phyloP scores from a whole-genome alignment of 208 protist species.

The Trypanosoma congolense region DNA sequence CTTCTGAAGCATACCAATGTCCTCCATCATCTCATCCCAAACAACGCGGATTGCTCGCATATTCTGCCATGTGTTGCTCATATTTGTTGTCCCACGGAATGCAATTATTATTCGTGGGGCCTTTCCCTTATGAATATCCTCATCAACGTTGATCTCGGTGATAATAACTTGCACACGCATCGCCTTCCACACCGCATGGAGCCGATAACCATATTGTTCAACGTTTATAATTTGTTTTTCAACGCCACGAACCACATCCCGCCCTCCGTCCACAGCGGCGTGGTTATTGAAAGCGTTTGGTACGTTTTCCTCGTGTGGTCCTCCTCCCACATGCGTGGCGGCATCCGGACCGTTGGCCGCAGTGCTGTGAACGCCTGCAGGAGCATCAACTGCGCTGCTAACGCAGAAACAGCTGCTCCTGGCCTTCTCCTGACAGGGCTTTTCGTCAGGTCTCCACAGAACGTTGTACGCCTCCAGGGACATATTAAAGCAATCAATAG shows the following conservation, averaged over 20 bases:
- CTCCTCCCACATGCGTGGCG: no score
- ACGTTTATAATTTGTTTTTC: constrained; percentile 45
- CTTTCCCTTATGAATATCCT: constrained; percentile 45
- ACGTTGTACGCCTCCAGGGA: constrained; percentile 63
- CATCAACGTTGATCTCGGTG: constrained; percentile 38
- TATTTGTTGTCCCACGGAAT: constrained; percentile 83
- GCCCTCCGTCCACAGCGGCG: no score
- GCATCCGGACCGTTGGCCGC: no score
- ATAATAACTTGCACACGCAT: constrained; percentile 78
- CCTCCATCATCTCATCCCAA: constrained; percentile 71
- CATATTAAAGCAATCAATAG: constrained; percentile 86
- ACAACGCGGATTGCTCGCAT: constrained; percentile 57
- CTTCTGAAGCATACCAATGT: not conserved
- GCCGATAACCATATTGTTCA: constrained; percentile 75
- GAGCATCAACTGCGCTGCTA: no score
- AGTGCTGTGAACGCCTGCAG: no score
- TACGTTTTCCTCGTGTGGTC: no score
- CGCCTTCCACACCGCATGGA: constrained; percentile 43
- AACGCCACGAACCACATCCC: not conserved
- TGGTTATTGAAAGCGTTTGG: no score
- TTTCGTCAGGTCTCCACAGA: not conserved
- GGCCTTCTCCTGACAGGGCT: not conserved
- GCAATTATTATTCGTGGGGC: constrained; percentile 74
- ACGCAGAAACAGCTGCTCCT: not conserved
- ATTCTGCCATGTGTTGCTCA: constrained; percentile 79